Percentiles rank a stretch among this genome's conserved stretches.
These are phyloP conservation scores for Penicillium expansum DNA, from an alignment of 2,329 filamentous ascomycete species.

Conservation along the genomic window DNA sequence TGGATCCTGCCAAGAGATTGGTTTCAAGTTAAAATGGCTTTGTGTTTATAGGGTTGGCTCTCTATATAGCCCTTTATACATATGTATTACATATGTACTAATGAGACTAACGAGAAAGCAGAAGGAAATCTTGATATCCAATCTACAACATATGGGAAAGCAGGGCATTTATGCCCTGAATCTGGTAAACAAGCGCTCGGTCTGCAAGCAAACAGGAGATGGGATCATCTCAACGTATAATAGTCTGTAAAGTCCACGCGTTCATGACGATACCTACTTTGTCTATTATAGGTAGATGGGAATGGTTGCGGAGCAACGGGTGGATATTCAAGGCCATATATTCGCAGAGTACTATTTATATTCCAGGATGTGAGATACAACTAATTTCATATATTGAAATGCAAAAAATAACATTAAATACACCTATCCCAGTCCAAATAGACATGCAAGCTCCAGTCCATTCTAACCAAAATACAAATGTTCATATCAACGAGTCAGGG, in stretches of 20 bases:
- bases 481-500: conserved; percentile 20
- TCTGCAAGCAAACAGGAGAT: neutral
- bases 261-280: neutral
- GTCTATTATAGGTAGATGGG: neutral
- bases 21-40: neutral
- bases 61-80: neutral
- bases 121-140: too few relatives aligned
- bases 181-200: neutral
- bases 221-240: too few relatives aligned
- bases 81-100: too few relatives aligned
- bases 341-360: too few relatives aligned
- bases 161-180: neutral
- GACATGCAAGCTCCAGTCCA: conserved; percentile 13
- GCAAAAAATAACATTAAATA: conserved; percentile 10
- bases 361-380: neutral
- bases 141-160: too few relatives aligned
- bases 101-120: too few relatives aligned
- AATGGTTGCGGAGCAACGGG: neutral
- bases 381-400: neutral
- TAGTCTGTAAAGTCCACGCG: neutral
- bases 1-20: neutral
- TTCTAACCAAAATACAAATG: conserved; percentile 15
- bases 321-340: neutral
- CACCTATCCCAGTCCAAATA: neutral
- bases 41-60: neutral